phyloP scores from a whole-genome alignment of 2,329 filamentous ascomycete species.

The Knufia petricola region DNA sequence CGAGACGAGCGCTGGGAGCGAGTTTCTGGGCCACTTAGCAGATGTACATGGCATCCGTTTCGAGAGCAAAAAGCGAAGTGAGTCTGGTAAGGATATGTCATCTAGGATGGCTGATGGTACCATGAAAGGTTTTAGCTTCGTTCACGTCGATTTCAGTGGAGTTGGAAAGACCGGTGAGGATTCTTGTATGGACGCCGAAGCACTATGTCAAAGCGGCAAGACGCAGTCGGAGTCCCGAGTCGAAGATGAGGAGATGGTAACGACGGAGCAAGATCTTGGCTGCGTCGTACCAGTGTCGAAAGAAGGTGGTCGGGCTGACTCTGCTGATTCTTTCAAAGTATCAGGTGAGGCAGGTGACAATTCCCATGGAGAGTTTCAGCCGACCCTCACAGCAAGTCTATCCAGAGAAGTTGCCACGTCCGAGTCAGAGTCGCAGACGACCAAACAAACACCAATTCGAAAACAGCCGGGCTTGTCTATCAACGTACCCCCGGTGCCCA shows the following conservation, averaged over 20 bases:
- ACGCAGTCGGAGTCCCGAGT: neutral
- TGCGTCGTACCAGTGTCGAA: neutral
- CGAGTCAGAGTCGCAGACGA: neutral
- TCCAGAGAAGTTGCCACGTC: neutral
- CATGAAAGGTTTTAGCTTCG: neutral
- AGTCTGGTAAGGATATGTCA: neutral
- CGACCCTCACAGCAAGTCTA: neutral
- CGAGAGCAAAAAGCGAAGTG: neutral
- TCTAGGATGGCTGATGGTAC: neutral
- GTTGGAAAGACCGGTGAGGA: neutral
- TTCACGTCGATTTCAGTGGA: neutral
- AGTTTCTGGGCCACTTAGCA: slow-evolving; percentile 5
- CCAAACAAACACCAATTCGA: neutral
- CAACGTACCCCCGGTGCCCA: neutral
- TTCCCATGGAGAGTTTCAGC: neutral
- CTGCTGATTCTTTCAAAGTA: neutral
- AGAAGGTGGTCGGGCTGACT: neutral
- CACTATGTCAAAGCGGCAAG: neutral
- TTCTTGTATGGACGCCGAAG: neutral
- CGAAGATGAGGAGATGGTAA: neutral
- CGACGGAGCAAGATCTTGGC: neutral
- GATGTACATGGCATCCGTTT: slow-evolving; percentile 7
- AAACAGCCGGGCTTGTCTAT: neutral
- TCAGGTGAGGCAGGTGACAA: neutral
- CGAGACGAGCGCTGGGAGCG: neutral